A percentile compares a stretch with the other conserved stretches of the same genome.
Evolutionary conservation across 2,329 filamentous ascomycete genomes (phyloP).

Genomic region (Chaetoscypha palmicola): DNA sequence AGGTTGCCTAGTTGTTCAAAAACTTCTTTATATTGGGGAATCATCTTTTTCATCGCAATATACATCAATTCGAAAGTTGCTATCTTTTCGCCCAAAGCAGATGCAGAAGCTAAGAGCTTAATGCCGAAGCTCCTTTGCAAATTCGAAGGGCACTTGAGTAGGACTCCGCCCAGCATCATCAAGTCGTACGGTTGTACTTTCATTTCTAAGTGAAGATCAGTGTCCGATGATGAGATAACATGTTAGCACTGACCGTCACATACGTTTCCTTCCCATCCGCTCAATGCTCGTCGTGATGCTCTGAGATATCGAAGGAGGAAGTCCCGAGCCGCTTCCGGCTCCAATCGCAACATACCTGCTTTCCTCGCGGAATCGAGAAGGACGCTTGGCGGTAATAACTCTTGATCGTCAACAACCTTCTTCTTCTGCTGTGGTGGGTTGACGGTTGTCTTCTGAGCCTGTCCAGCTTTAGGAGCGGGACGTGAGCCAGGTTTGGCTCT

Average conservation of each 20-base stretch:
- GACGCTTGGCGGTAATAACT: slow-evolving; percentile 19
- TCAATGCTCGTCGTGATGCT: neutral
- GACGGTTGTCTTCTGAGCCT: neutral
- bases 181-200: slow-evolving; percentile 5
- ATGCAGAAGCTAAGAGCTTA: slow-evolving; percentile 22
- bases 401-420: slow-evolving; percentile 11
- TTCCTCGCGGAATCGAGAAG: slow-evolving; percentile 21
- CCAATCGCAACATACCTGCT: slow-evolving; percentile 21
- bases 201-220: neutral
- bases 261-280: slow-evolving; percentile 19
- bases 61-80: slow-evolving; percentile 24
- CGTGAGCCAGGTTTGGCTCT: neutral
- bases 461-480: neutral
- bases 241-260: slow-evolving; percentile 22
- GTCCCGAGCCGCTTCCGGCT: slow-evolving; percentile 19
- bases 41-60: slow-evolving; percentile 8
- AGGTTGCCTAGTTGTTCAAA: slow-evolving; percentile 20
- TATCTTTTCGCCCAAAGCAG: slow-evolving; percentile 24
- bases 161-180: slow-evolving; percentile 19
- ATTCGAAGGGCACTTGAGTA: slow-evolving; percentile 16
- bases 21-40: slow-evolving; percentile 10
- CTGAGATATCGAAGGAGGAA: slow-evolving; percentile 20
- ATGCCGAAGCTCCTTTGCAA: slow-evolving; percentile 20
- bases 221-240: too few relatives aligned
- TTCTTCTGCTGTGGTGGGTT: neutral